A percentile compares a stretch with the other conserved stretches of the same genome.
Evolutionary conservation across 139 green algal species (phyloP).

Genomic region (Coelastrella sp.): DNA sequence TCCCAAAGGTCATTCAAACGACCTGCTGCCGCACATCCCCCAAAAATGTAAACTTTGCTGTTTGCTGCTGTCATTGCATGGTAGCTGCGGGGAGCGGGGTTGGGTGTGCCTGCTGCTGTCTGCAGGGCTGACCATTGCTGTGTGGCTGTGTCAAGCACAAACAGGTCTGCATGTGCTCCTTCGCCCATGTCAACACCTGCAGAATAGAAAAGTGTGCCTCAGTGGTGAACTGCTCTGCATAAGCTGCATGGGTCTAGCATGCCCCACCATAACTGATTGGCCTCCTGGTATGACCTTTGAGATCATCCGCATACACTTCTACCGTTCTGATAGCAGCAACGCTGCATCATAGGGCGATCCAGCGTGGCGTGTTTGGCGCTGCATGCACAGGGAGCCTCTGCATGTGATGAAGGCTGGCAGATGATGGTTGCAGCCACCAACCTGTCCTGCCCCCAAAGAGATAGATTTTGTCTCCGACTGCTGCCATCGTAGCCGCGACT

Average conservation of each 20-base stretch:
- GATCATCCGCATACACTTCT: too few relatives aligned
- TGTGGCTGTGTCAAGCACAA: constrained; percentile 45
- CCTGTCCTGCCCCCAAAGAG: constrained; percentile 55
- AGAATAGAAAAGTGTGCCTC: neutral
- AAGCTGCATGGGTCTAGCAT: too few relatives aligned
- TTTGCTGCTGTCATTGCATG: constrained; percentile 52
- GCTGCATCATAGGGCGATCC: too few relatives aligned
- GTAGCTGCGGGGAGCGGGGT: constrained; percentile 50
- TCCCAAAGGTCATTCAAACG: constrained; percentile 64
- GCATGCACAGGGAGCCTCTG: too few relatives aligned
- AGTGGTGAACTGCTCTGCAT: neutral
- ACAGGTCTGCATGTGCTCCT: constrained; percentile 50
- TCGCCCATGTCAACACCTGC: constrained; percentile 58
- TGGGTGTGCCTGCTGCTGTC: neutral
- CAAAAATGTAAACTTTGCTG: constrained; percentile 66
- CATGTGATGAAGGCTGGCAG: too few relatives aligned
- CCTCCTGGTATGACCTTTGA: too few relatives aligned
- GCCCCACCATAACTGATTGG: too few relatives aligned
- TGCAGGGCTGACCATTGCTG: neutral
- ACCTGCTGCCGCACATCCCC: constrained; percentile 62
- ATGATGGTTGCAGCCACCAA: neutral
- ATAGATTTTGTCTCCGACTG: constrained; percentile 53
- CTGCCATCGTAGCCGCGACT: constrained; percentile 50
- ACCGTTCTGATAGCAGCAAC: too few relatives aligned
- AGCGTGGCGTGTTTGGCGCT: too few relatives aligned